Conservation (phyloP, 2,329 filamentous ascomycete genomes). For the Aspergillus fijiensis region DNA sequence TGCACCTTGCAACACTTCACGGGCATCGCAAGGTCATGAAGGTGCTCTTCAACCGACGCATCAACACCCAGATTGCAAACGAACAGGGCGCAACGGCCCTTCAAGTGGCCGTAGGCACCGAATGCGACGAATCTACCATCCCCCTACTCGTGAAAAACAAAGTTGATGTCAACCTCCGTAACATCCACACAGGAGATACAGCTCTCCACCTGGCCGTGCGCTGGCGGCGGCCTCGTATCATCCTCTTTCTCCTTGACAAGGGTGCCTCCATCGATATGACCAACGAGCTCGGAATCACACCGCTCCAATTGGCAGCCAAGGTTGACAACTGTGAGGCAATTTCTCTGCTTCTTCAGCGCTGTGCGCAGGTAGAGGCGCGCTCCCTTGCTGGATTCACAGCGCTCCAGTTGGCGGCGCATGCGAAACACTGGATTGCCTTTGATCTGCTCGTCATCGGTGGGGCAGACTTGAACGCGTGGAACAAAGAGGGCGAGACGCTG, state of each 20-base stretch:
- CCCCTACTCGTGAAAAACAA: conserved; percentile 31
- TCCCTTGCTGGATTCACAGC: conserved; percentile 26
- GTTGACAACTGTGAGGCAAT: conserved; percentile 33
- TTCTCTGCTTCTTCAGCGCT: conserved; percentile 27
- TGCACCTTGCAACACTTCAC: conserved; percentile 29
- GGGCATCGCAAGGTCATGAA: conserved; percentile 31
- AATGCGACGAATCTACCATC: conserved; percentile 30
- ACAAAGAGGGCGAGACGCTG: conserved; percentile 27
- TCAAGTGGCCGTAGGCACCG: conserved; percentile 31
- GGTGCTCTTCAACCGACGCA: conserved; percentile 18
- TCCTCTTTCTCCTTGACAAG: conserved; percentile 31
- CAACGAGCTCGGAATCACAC: conserved; percentile 28
- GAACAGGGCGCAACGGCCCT: conserved; percentile 23
- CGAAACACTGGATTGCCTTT: conserved; percentile 30
- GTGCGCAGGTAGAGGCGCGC: conserved; percentile 26
- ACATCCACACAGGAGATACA: conserved; percentile 27
- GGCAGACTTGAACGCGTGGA: conserved; percentile 34
- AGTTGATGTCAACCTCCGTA: conserved; percentile 26
- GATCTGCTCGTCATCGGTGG: conserved; percentile 31
- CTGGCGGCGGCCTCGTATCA: conserved; percentile 25
- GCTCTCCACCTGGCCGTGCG: conserved; percentile 30
- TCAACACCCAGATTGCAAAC: conserved; percentile 21
- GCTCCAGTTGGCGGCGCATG: conserved; percentile 26
- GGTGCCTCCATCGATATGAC: conserved; percentile 25
- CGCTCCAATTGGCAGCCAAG: conserved; percentile 31